Conservation (phyloP, 148 eudicot species). For the Nepenthes mirabilis region DNA sequence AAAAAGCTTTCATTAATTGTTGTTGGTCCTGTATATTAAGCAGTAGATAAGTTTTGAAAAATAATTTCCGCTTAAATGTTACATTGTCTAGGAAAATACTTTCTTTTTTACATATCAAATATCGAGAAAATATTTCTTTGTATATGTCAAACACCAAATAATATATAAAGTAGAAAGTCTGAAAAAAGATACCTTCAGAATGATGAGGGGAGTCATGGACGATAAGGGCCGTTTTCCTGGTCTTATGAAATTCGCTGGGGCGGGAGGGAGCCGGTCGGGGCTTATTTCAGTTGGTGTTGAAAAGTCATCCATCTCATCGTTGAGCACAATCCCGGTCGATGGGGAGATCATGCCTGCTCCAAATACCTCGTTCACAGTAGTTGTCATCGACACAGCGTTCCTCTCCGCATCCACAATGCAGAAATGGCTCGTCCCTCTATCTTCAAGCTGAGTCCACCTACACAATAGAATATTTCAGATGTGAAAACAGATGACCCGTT, state of each 20-base stretch:
- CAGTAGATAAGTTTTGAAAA: no score
- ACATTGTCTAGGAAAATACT: no score
- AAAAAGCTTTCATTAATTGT: no score
- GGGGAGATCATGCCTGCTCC: conserved; percentile 74
- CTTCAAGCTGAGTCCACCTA: conserved; percentile 87
- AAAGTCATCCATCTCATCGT: conserved; percentile 88
- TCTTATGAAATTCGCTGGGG: conserved; percentile 59
- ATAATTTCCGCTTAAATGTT: no score
- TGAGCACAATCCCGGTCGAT: conserved; percentile 65
- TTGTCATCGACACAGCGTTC: conserved; percentile 84
- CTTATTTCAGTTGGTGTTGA: conserved; percentile 57
- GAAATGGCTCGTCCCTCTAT: conserved; percentile 91
- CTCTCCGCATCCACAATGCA: conserved; percentile 89
- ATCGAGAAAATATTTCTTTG: no score
- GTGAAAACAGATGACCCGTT: no score
- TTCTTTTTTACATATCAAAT: no score
- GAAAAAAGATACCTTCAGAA: conserved; percentile 41
- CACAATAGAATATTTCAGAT: not conserved
- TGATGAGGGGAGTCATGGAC: conserved; percentile 81
- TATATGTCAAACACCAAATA: not conserved
- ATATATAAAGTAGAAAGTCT: not conserved
- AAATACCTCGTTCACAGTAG: conserved; percentile 65
- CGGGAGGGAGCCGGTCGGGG: conserved; percentile 60
- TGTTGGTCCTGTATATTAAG: no score
- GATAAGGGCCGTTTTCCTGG: conserved; percentile 90